phyloP scores from a whole-genome alignment of 305 asterid genomes.

The Withania somnifera region DNA sequence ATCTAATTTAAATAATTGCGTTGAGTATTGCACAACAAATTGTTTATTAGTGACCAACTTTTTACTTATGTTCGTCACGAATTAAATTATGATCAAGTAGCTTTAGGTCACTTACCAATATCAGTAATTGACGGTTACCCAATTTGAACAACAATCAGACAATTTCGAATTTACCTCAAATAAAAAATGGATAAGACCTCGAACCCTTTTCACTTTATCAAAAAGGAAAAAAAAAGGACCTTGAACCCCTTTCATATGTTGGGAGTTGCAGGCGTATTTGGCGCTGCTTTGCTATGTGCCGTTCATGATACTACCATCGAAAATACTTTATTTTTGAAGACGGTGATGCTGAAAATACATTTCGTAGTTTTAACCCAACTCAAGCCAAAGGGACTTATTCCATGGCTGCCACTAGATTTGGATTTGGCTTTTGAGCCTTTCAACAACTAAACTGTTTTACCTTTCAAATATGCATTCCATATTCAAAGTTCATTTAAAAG shows the following conservation, averaged over 20 bases:
- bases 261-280: background rate
- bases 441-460: background rate
- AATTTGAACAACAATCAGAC: background rate
- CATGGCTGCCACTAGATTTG: background rate
- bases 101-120: background rate
- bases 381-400: background rate
- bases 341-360: background rate
- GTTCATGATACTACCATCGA: background rate
- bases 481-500: background rate
- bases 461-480: background rate
- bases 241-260: background rate
- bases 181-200: background rate
- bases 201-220: background rate
- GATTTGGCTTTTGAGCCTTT: background rate
- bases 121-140: background rate
- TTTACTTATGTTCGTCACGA: background rate
- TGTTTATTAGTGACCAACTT: background rate
- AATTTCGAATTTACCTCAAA: background rate
- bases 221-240: too few species aligned
- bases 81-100: background rate
- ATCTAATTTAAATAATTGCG: background rate
- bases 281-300: background rate
- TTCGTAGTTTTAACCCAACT: background rate
- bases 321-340: background rate
- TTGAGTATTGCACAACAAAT: background rate